These are phyloP conservation scores for Dalbergia cochinchinensis DNA, from an alignment of 306 rosid genomes.

Conservation along the genomic window DNA sequence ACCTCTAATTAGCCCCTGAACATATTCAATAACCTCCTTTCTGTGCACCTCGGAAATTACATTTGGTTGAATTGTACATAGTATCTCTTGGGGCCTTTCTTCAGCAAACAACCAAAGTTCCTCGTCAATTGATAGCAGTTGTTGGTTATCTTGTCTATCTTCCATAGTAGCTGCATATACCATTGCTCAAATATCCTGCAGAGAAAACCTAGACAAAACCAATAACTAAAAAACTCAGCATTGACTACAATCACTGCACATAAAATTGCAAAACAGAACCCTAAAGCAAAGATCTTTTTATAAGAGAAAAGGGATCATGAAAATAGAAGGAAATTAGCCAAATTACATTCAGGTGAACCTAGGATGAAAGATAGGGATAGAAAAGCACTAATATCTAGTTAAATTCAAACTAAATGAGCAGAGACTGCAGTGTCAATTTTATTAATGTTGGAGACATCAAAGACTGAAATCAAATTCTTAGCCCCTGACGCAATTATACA, in stretches of 20 bases:
- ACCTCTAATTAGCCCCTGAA: slow-evolving; percentile 56
- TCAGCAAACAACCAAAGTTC: slow-evolving; percentile 70
- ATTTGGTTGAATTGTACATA: slow-evolving; percentile 67
- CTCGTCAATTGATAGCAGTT: slow-evolving; percentile 52
- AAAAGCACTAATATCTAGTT: slow-evolving; percentile 6
- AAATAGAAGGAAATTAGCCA: slow-evolving; percentile 35
- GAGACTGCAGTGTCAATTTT: slow-evolving; percentile 5
- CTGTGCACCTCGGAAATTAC: slow-evolving; percentile 63
- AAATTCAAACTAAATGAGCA: slow-evolving; percentile 21
- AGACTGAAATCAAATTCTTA: slow-evolving; percentile 41
- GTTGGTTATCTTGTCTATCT: slow-evolving; percentile 43
- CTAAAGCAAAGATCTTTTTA: slow-evolving; percentile 14
- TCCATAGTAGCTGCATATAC: slow-evolving; percentile 51
- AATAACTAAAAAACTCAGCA: slow-evolving; percentile 40
- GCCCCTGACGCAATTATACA: slow-evolving; percentile 17
- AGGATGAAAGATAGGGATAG: slow-evolving; percentile 25
- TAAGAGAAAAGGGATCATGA: not conserved
- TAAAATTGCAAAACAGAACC: slow-evolving; percentile 12
- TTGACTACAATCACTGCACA: slow-evolving; percentile 39
- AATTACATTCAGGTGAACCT: slow-evolving; percentile 12
- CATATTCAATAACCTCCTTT: slow-evolving; percentile 55
- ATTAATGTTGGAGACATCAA: slow-evolving; percentile 7
- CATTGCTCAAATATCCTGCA: slow-evolving; percentile 48
- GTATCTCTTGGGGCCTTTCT: slow-evolving; percentile 65
- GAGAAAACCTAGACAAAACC: slow-evolving; percentile 46